Evolutionary conservation across 2,329 filamentous ascomycete genomes (phyloP), one percentile per base, ranked within the genome.

Genomic region (Penicillium janthinellum): DNA sequence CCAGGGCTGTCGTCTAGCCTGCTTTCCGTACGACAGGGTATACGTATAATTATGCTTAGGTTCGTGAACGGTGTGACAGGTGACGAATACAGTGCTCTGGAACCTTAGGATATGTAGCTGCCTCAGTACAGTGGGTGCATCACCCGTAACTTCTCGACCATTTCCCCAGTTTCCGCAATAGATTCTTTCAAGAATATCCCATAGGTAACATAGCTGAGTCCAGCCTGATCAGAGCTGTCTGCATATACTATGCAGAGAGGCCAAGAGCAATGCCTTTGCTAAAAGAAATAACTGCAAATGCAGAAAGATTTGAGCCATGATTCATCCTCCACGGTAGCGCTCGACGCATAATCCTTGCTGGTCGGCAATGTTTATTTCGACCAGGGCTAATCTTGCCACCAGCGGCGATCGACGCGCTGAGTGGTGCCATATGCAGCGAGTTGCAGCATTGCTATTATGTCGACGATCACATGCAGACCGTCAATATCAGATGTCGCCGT

Each of bases 21-120:
- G 17, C 20, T n/a, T 35, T 49, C 44, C 49, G 59, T 62, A 22
- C 37, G n/a, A 62, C 53, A 15, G 15, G 44, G 31, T n/a, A 62
- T 49, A 42, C 56, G 53, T 62, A 53, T 25, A 25, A 20, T 31
- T 48, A 31, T 54, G 31, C 56, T 48, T n/a, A 11, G 25, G 7
- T 31, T 28, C 17, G 17, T 35, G 17, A 17, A 17, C 17, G 17
- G 17, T 17, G 15, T 34, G 44, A 41, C 41, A 35, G 14, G 15
- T 15, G 25, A 38, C 34, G 25, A 28, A 5, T n/a, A 25, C 20
- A 17, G 11, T 41, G 34, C 12, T 4, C n/a, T 15, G 31, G 25
- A 35, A 12, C 17, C 17, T 17, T 1, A 20, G 28, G 11, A 25
- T 41, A 22, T 5, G 25, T 2, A 25, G 25, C 25, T 25, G 25